phyloP scores from a whole-genome alignment of 2,329 filamentous ascomycete genomes.

The Trichoderma hamatum region DNA sequence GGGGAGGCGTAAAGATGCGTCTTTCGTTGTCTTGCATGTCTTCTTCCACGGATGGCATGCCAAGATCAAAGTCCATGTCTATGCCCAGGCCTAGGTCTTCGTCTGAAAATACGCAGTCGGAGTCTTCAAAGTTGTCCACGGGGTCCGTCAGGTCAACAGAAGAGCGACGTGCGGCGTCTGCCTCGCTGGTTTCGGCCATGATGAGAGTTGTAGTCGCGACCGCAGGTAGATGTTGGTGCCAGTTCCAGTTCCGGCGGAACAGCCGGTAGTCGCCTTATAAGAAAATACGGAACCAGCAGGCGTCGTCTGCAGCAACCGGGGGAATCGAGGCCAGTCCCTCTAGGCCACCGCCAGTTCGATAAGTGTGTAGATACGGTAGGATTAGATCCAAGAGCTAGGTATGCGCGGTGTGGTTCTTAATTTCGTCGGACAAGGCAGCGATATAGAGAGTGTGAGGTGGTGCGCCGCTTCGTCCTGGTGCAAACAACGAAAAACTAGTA shows the following conservation, averaged over 20 bases:
- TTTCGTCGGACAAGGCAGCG: not conserved
- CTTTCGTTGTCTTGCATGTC: slow-evolving; percentile 42
- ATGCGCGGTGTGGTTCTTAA: not conserved
- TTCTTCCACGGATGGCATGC: slow-evolving; percentile 45
- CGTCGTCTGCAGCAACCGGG: not conserved
- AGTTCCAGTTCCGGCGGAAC: slow-evolving; percentile 13
- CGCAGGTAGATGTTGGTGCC: not conserved
- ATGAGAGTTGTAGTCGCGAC: not conserved
- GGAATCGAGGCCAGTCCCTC: not conserved
- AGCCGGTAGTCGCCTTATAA: not conserved
- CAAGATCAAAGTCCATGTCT: slow-evolving; percentile 42
- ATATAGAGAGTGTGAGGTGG: not conserved
- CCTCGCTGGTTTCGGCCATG: slow-evolving; percentile 13
- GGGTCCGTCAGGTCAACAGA: slow-evolving; percentile 48
- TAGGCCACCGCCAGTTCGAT: not conserved
- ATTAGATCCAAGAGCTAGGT: not conserved
- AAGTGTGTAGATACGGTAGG: not conserved
- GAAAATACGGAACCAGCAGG: not conserved
- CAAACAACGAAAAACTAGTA: not conserved
- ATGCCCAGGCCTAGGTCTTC: slow-evolving; percentile 32
- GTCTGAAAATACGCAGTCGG: slow-evolving; percentile 37
- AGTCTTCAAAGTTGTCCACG: slow-evolving; percentile 44
- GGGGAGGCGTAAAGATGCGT: slow-evolving; percentile 63
- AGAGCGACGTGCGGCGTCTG: slow-evolving; percentile 47
- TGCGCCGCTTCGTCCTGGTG: slow-evolving; percentile 2